These are phyloP conservation scores for Cetradonia linearis DNA, from an alignment of 495 filamentous ascomycete genomes.

Conservation along the genomic window DNA sequence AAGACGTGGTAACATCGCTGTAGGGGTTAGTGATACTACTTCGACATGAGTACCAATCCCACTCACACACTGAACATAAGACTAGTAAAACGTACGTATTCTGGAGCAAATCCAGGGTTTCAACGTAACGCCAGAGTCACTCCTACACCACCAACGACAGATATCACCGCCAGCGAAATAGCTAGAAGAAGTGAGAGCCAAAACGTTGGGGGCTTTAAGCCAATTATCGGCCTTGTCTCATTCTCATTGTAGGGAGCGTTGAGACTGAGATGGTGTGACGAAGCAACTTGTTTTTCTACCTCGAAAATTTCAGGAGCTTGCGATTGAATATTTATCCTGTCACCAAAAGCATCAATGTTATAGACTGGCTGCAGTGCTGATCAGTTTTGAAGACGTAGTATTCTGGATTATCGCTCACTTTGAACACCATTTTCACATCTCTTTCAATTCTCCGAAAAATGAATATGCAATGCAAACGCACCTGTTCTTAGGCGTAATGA, in stretches of 20 bases:
- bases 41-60: too few species aligned
- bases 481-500: too few species aligned
- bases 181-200: background rate
- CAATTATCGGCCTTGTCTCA: too few species aligned
- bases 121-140: background rate
- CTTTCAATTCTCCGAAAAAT: too few species aligned
- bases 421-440: background rate
- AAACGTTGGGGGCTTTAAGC: background rate
- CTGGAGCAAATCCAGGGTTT: too few species aligned
- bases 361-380: background rate
- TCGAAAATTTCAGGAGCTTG: background rate
- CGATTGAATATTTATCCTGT: background rate
- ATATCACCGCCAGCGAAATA: background rate
- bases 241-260: background rate
- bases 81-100: too few species aligned
- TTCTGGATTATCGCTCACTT: background rate
- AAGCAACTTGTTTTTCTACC: background rate
- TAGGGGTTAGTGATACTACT: too few species aligned
- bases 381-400: background rate
- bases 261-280: background rate
- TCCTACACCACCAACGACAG: background rate
- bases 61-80: too few species aligned
- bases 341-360: background rate
- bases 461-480: too few species aligned
- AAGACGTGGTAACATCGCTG: too few species aligned